Evolutionary conservation across 176 grass and related monocot genomes (phyloP), one percentile per base, ranked within the genome.

Genomic region (Musa schizocarpa): DNA sequence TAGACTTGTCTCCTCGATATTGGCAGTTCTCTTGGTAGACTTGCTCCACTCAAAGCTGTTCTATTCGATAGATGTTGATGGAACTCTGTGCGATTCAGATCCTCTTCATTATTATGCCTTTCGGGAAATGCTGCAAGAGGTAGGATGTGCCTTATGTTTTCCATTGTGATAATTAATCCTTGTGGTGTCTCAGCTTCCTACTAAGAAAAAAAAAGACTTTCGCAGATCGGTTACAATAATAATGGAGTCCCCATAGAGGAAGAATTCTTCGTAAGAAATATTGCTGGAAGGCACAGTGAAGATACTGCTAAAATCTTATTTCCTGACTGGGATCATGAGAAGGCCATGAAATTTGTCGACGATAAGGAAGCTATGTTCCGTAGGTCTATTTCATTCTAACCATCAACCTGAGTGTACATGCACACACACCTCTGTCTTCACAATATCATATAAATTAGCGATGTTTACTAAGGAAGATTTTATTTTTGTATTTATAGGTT

Each of bases 211-310:
- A 11, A 3, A 62, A 53, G 34, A 4, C 71, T 26, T 14, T 43
- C 34, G 27, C 82, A 98, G 95, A 98, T 98, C 81, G 95, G 95
- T 27, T 98, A 98, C 77, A 98, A 98, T 81, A 98, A 98, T 81
- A 89, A 93, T 9, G 88, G 95, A 5, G 82, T 91, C 43, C 88
- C 95, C 0, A 98, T 98, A 70, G 90, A 93, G 19, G 95, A 98
- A 0, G 95, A 93, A 73, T 91, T 93, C 71, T 93, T 93, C 75
- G 89, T 98, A 3, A 91, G 91, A 50, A 98, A 98, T 55, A 91
- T 98, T 66, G 88, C 95, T 51, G 95, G 95, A 75, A 93, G 88
- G 78, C 90, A 88, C 20, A 88, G 88, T 13, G 76, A 85, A 9
- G 90, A 91, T 57, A 84, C 85, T n/a, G 88, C 81, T 54, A 78